Conservation (phyloP, 2,329 filamentous ascomycete genomes). For the Ophiostoma ulmi region DNA sequence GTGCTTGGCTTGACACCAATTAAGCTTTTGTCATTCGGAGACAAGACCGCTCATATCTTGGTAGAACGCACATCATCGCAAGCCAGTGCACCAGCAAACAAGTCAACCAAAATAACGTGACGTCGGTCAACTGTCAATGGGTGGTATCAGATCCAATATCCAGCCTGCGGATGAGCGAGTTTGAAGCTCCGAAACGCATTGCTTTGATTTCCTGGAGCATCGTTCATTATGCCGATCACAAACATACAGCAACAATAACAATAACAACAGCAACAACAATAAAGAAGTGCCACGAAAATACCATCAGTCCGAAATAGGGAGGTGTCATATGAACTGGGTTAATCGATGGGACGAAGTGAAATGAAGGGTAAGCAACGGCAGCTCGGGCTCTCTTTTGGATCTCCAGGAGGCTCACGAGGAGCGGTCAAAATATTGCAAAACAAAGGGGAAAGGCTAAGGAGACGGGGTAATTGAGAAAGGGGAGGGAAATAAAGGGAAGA, state of each 20-base stretch:
- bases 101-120: not conserved
- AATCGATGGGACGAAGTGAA: not conserved
- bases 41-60: not conserved
- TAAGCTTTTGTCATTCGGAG: not conserved
- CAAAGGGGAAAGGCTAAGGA: not conserved
- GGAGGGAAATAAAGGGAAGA: not conserved
- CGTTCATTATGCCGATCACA: constrained; percentile 5
- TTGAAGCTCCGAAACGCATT: constrained; percentile 7
- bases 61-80: not conserved
- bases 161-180: not conserved
- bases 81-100: not conserved
- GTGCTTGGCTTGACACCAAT: not conserved
- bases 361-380: not conserved
- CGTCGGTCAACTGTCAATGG: not conserved
- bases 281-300: not conserved
- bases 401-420: not conserved
- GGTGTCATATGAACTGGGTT: not conserved
- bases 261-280: not conserved
- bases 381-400: not conserved
- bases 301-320: not conserved
- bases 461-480: not conserved
- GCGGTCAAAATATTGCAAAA: not conserved
- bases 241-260: not conserved
- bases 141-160: not conserved
- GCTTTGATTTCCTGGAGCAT: not conserved